Base-by-base conservation (phyloP, 495 filamentous ascomycete genomes). In the Aspergillus saccharolyticus region DNA sequence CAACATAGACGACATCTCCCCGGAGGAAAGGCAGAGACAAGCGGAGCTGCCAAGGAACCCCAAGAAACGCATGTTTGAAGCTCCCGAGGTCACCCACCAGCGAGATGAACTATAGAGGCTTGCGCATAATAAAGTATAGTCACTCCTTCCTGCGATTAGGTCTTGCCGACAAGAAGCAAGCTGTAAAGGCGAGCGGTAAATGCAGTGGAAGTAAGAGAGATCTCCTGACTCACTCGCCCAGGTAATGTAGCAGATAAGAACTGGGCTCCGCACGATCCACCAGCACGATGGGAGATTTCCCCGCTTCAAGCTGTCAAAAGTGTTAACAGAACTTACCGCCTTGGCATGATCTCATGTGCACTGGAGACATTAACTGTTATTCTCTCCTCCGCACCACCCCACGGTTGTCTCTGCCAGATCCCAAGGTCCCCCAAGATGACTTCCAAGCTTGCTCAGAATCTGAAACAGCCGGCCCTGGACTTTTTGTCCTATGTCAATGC, bases 401-500 rank as follows among this genome's bases (percentile, higher is more conserved):
- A 62, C 53, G 42, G 52, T 30, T 55, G 4, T 54, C 57, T 50
- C 25, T 55, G 45, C 55, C 30, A 59, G 61, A 45, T 54, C 57
- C 42, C 58, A 55, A 46, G 62, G 58, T 71, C 59, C 59, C 69
- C 63, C 48, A 76, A 63, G 53, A 87, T 89, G 84, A 77, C 83
- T 44, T 79, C 82, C 42, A 74, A 60, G 49, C 44, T 67, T 44
- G 62, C 64, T 19, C 58, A 67, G 53, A 80, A 81, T 52, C 72
- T 81, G 30, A 78, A 84, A 52, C 75, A 80, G 65, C 74, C 80
- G 56, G 91, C 89, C 52, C 74, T 88, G 74, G 89, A 91, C 71
- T 96, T 98, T 66, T 71, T 97, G 64, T 87, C 89, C 69, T 98
- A 96, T 77, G 85, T 98, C 69, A 94, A 97, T 73, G 87, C 87